A percentile compares a stretch with the other conserved stretches of the same genome.
Evolutionary conservation across 306 rosid species (phyloP).

Genomic region (Begonia loranthoides): DNA sequence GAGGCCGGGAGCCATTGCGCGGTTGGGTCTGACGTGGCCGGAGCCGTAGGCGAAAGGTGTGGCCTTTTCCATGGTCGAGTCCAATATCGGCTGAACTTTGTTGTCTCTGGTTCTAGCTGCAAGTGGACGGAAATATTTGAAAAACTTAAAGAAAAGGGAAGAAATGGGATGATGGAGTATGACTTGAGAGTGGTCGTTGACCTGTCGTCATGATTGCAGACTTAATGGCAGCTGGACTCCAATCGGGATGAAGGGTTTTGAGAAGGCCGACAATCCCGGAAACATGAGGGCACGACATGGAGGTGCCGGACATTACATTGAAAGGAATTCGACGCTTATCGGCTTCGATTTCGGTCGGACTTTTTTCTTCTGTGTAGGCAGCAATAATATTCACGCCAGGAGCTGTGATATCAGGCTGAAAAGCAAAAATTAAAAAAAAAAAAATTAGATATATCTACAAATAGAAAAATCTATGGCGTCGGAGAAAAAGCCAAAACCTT

Average conservation of each 20-base stretch:
- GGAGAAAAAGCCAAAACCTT: slow-evolving; percentile 33
- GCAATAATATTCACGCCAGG: slow-evolving; percentile 41
- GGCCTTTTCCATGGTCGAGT: slow-evolving; percentile 7
- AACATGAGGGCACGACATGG: slow-evolving; percentile 60
- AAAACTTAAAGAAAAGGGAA: neutral
- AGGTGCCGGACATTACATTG: slow-evolving; percentile 25
- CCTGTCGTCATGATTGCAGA: slow-evolving; percentile 68
- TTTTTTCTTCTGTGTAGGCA: slow-evolving; percentile 12
- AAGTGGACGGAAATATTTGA: slow-evolving; percentile 1
- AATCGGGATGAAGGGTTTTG: slow-evolving; percentile 34
- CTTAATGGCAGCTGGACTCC: slow-evolving; percentile 56
- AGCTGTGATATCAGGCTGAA: slow-evolving; percentile 42
- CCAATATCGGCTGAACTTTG: slow-evolving; percentile 2
- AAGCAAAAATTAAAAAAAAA: neutral
- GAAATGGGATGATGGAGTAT: neutral
- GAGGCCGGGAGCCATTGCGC: slow-evolving; percentile 48
- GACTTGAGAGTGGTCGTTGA: neutral
- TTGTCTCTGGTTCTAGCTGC: slow-evolving; percentile 27
- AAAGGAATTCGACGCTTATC: slow-evolving; percentile 27
- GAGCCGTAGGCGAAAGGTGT: slow-evolving; percentile 44
- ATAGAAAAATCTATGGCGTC: no score
- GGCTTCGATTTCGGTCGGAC: slow-evolving; percentile 7
- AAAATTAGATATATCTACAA: no score
- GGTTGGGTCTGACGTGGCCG: slow-evolving; percentile 44
- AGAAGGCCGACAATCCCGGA: slow-evolving; percentile 39